A percentile compares a stretch with the other conserved stretches of the same genome.
These are phyloP conservation scores for Nemania diffusa DNA, from an alignment of 2,329 filamentous ascomycete species.

Conservation along the genomic window DNA sequence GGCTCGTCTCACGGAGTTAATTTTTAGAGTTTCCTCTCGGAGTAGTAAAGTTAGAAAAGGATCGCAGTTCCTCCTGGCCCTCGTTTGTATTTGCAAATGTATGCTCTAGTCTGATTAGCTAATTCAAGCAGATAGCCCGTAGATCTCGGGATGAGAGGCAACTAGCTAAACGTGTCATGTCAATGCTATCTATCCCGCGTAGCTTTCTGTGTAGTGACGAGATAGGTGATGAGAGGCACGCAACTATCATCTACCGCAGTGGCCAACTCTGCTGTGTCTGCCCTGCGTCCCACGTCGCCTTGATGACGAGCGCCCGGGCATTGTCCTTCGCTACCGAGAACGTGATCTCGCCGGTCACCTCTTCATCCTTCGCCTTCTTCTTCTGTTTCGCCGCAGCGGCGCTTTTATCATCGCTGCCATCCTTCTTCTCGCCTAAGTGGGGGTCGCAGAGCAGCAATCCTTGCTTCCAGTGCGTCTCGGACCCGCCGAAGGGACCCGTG, in stretches of 20 bases:
- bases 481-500: slow-evolving; percentile 76
- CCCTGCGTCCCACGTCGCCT: slow-evolving; percentile 68
- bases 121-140: too few relatives aligned
- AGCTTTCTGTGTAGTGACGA: neutral
- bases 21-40: too few relatives aligned
- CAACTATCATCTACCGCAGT: slow-evolving; percentile 36
- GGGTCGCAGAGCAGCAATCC: slow-evolving; percentile 76
- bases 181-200: neutral
- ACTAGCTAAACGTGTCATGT: neutral
- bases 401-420: neutral
- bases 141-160: too few relatives aligned
- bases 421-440: slow-evolving; percentile 21
- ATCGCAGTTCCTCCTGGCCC: neutral
- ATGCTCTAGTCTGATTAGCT: neutral
- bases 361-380: slow-evolving; percentile 63
- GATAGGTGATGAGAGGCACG: neutral
- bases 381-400: neutral
- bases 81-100: neutral
- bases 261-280: slow-evolving; percentile 62
- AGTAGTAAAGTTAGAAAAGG: neutral
- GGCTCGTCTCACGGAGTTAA: too few relatives aligned
- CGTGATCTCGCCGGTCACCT: slow-evolving; percentile 72
- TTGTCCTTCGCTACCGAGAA: slow-evolving; percentile 77
- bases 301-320: slow-evolving; percentile 74
- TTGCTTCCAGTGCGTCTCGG: slow-evolving; percentile 91